phyloP scores from a whole-genome alignment of 352 stramenopile genomes.

The Pythium phragmiticola region DNA sequence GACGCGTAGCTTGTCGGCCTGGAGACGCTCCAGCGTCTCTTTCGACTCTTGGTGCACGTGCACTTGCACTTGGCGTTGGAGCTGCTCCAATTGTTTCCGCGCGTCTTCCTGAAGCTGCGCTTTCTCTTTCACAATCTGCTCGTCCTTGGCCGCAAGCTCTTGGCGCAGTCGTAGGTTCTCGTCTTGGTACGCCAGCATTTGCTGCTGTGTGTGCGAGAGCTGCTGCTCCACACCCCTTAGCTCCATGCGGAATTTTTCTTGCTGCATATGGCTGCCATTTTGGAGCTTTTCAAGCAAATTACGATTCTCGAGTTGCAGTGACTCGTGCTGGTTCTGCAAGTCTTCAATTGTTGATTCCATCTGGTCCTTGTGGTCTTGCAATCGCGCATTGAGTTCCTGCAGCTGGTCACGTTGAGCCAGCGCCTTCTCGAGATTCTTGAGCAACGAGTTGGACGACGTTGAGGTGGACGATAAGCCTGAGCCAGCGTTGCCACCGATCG shows the following conservation, averaged over 20 bases:
- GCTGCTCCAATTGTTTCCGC: conserved; percentile 54
- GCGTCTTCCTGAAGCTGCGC: conserved; percentile 52
- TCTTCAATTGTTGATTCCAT: conserved; percentile 63
- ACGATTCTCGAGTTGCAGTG: conserved; percentile 66
- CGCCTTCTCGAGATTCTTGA: conserved; percentile 81
- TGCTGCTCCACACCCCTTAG: conserved; percentile 60
- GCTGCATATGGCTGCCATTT: conserved; percentile 62
- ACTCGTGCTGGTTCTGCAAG: conserved; percentile 52
- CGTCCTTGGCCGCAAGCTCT: conserved; percentile 55
- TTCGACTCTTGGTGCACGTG: conserved; percentile 62
- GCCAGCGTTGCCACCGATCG: conserved; percentile 24
- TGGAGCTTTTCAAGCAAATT: conserved; percentile 67
- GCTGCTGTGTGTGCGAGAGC: conserved; percentile 59
- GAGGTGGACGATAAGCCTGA: not conserved
- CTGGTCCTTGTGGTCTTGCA: conserved; percentile 49
- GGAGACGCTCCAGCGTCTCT: conserved; percentile 41
- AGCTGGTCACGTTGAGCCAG: conserved; percentile 64
- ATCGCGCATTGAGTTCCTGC: conserved; percentile 46
- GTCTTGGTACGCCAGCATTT: conserved; percentile 71
- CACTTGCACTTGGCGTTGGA: conserved; percentile 55
- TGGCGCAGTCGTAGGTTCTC: conserved; percentile 62
- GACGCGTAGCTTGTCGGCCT: conserved; percentile 41
- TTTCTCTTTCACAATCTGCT: conserved; percentile 57
- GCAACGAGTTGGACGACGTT: conserved; percentile 34
- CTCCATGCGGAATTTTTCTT: conserved; percentile 72